Evolutionary conservation across 2,329 filamentous ascomycete species (phyloP).

Genomic region (Fusarium nanum): DNA sequence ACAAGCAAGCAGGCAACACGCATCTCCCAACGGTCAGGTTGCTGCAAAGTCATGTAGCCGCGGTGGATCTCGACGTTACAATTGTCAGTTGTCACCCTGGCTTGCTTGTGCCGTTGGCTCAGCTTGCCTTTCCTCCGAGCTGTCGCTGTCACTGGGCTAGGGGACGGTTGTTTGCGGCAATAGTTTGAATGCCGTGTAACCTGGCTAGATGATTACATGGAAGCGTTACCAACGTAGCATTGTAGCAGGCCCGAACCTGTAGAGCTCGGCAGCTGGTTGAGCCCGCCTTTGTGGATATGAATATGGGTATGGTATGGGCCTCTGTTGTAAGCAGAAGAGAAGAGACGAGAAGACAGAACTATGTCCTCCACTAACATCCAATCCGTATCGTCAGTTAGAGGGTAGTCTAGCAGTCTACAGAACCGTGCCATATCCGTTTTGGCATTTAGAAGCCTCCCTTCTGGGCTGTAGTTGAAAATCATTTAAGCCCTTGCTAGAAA

Average conservation of each 20-base stretch:
- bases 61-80: constrained; percentile 1
- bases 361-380: background rate
- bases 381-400: background rate
- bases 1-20: constrained; percentile 15
- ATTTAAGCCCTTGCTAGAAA: constrained; percentile 14
- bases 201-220: constrained; percentile 2
- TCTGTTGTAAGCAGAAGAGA: constrained; percentile 4
- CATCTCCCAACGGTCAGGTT: constrained; percentile 20
- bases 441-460: constrained; percentile 11
- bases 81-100: constrained; percentile 1
- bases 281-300: constrained; percentile 7
- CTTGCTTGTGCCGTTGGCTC: constrained; percentile 2
- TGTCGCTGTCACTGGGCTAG: background rate
- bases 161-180: constrained; percentile 22
- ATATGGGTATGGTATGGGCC: background rate
- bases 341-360: background rate
- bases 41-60: constrained; percentile 11
- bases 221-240: background rate
- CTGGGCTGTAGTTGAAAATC: constrained; percentile 11
- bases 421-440: constrained; percentile 5
- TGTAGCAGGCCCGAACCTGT: background rate
- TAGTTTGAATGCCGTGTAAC: constrained; percentile 21
- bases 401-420: background rate
- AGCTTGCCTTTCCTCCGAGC: background rate
- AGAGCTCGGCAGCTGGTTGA: constrained; percentile 4